Conservation (phyloP, 257 asterid species). For the Nicotiana obtusifolia region DNA sequence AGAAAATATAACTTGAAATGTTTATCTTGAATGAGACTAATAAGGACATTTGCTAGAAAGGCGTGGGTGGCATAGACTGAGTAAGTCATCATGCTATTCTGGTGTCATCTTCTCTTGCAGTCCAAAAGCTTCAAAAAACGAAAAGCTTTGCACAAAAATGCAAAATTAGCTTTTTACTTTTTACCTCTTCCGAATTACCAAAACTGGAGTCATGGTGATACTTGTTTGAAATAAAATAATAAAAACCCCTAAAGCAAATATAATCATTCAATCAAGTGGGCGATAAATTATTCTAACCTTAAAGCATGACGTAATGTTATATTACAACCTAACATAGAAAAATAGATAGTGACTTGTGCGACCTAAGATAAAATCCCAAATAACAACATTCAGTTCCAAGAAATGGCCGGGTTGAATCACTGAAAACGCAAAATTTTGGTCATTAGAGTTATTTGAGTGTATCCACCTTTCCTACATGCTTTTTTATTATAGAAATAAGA, state of each 20-base stretch:
- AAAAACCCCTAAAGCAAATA: neutral
- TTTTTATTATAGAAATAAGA: too few relatives aligned
- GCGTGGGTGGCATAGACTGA: conserved; percentile 11
- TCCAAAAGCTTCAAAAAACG: neutral
- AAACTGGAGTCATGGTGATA: neutral
- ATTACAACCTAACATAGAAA: neutral
- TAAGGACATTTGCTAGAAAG: neutral
- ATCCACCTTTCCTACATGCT: too few relatives aligned
- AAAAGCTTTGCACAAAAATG: neutral
- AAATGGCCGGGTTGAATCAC: neutral
- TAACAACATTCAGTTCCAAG: neutral
- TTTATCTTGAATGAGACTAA: neutral
- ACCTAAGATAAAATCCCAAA: neutral
- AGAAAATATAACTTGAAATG: neutral
- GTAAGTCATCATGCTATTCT: neutral
- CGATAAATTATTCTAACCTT: neutral
- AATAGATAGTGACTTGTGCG: neutral
- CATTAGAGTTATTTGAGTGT: too few relatives aligned
- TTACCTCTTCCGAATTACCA: neutral
- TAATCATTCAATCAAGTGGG: neutral
- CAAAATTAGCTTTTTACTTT: neutral
- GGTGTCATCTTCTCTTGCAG: neutral
- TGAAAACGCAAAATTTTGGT: too few relatives aligned
- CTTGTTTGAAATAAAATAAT: neutral
- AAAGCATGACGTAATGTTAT: neutral